Percentiles rank a stretch among this genome's conserved stretches.
Conservation (phyloP, 1,284 basidiomycete species). For the Schizophyllum commune region DNA sequence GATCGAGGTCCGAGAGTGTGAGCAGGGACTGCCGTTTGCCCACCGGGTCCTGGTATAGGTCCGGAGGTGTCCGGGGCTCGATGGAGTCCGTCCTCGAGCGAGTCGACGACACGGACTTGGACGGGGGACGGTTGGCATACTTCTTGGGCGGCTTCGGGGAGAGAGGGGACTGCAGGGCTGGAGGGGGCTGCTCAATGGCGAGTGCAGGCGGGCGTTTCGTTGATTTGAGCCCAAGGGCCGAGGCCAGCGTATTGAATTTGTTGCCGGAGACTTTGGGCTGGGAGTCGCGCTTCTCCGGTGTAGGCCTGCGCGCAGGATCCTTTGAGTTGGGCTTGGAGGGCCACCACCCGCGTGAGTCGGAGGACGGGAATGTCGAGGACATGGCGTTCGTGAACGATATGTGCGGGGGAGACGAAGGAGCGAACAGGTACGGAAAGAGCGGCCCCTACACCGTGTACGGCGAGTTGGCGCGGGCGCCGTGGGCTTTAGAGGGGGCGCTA, state of each 20-base stretch:
- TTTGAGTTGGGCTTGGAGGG: constrained; percentile 1
- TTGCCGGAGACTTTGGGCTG: constrained; percentile 25
- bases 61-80: constrained; percentile 45
- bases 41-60: constrained; percentile 28
- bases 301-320: constrained; percentile 20
- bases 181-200: constrained; percentile 43
- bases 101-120: constrained; percentile 44
- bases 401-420: background rate
- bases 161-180: constrained; percentile 15
- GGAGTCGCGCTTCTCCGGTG: constrained; percentile 16
- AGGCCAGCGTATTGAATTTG: constrained; percentile 47
- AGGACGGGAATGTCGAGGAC: constrained; percentile 6
- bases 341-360: constrained; percentile 12
- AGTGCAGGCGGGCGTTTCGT: constrained; percentile 46
- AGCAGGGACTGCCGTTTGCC: constrained; percentile 46
- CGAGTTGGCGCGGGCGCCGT: constrained; percentile 16
- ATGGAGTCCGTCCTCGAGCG: constrained; percentile 40
- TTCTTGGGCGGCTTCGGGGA: constrained; percentile 14
- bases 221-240: constrained; percentile 54
- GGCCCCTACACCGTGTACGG: constrained; percentile 5
- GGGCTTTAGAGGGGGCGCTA: too few relatives aligned
- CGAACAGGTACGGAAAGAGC: background rate
- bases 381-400: constrained; percentile 1
- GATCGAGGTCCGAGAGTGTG: constrained; percentile 54
- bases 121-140: constrained; percentile 31